phyloP scores from a whole-genome alignment of 1,284 basidiomycete genomes.

The Ustilago cynodontis region DNA sequence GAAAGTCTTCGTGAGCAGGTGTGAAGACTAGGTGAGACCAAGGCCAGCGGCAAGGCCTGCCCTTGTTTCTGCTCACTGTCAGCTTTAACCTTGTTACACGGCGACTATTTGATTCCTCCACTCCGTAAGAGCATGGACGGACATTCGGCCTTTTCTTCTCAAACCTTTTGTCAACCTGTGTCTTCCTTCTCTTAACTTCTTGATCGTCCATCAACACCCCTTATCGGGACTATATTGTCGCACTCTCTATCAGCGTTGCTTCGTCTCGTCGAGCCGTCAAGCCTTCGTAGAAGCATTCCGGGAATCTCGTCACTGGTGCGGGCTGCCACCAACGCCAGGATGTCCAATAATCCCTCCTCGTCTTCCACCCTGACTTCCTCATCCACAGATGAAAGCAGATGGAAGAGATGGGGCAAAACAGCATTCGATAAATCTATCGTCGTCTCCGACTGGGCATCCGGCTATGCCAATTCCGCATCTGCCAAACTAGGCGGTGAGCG shows the following conservation, averaged over 20 bases:
- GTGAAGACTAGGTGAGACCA: too few relatives aligned
- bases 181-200: too few relatives aligned
- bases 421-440: constrained; percentile 61
- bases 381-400: constrained; percentile 26
- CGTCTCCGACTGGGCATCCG: constrained; percentile 65
- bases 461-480: constrained; percentile 63
- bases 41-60: too few relatives aligned
- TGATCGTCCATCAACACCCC: neutral
- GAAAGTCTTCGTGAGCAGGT: too few relatives aligned
- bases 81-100: neutral
- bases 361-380: constrained; percentile 7
- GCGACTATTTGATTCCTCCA: neutral
- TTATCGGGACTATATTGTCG: neutral
- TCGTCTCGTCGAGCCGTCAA: neutral
- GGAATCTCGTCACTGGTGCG: neutral
- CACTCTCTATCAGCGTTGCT: neutral
- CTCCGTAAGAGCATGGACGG: neutral
- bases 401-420: constrained; percentile 49
- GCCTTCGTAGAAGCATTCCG: neutral
- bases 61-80: too few relatives aligned
- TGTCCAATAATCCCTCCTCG: constrained; percentile 14
- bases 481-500: constrained; percentile 72
- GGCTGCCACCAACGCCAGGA: neutral
- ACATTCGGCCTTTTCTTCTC: neutral
- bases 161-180: neutral